Conservation (phyloP, 805 yeast species). For the Candida corydali region DNA sequence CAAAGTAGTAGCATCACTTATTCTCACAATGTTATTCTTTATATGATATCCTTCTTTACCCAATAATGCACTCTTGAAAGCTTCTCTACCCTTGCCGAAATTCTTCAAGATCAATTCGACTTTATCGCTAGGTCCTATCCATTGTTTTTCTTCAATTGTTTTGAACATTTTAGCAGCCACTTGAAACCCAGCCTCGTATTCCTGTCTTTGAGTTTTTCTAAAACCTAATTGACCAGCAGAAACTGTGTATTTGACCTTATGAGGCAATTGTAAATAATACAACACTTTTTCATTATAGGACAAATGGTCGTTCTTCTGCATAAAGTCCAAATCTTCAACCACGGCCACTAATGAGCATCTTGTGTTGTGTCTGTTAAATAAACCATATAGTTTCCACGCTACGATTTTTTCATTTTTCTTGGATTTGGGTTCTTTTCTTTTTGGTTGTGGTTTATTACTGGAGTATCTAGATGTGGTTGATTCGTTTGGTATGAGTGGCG, state of each 20-base stretch:
- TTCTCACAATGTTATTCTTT: conserved; percentile 60
- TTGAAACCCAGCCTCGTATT: conserved; percentile 90
- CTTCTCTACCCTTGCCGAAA: conserved; percentile 87
- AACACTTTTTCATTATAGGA: conserved; percentile 68
- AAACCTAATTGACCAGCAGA: conserved; percentile 88
- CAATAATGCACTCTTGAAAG: conserved; percentile 75
- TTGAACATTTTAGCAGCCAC: conserved; percentile 71
- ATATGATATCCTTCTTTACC: conserved; percentile 84
- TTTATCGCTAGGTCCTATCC: conserved; percentile 48
- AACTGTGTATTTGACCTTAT: conserved; percentile 62
- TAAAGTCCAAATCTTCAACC: conserved; percentile 57
- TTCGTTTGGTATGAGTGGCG: background rate
- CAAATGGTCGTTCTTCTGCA: conserved; percentile 50
- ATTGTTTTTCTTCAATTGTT: conserved; percentile 58
- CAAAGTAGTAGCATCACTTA: conserved; percentile 76
- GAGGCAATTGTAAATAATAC: conserved; percentile 75
- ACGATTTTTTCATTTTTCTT: conserved; percentile 33
- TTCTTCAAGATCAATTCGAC: conserved; percentile 76
- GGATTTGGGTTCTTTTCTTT: background rate
- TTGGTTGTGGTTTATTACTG: background rate
- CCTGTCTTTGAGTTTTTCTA: conserved; percentile 84
- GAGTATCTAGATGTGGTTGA: background rate
- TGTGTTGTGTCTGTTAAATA: conserved; percentile 80
- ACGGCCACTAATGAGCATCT: conserved; percentile 71
- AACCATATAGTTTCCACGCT: conserved; percentile 70